Evolutionary conservation across 345 rosid genomes (phyloP), one percentile per base, ranked within the genome.

Genomic region (Melaleuca alternifolia): DNA sequence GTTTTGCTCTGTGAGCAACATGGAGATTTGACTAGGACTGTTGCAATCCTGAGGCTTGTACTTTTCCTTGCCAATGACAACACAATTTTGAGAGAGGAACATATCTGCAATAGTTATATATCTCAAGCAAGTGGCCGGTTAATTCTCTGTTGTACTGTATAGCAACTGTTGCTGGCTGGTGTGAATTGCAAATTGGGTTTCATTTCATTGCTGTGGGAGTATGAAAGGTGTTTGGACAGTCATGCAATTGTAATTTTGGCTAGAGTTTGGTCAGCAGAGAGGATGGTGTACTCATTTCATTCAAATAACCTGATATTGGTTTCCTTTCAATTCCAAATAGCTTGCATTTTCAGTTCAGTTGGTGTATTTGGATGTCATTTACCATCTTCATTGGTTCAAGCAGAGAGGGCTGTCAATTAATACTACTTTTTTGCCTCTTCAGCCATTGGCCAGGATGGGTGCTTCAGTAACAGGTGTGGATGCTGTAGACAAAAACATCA

Each of bases 381-480:
- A 33, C 79, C 7, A 71, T 33, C 79, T 37, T 71, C 48, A 18
- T 0, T 71, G 44, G 79, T 71, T 37, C 48, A 71, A 71, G 26
- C 37, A 41, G 79, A 37, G 44, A 71, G 48, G 48, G 23, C 46
- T 71, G 37, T 71, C 41, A 41, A 41, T 71, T 2, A 71, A 4
- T 83, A 13, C 26, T 83, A n/a, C 23, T 82, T 84, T 28, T 84
- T 91, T 44, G 83, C 84, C 56, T 86, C 87, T 90, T 85, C 93
- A 97, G 99, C 99, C 99, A n/a, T 90, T 96, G 89, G 99, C 99
- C 86, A 91, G 98, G 90, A 92, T 97, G 98, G 99, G 99, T 90
- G 99, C 99, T 87, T 90, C 92, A 84, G 98, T 97, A 84, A 95
- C 96, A 21, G 99, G 99, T 76, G 77, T 97, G 84, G 99, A 97